phyloP scores from a whole-genome alignment of 2,329 filamentous ascomycete species.

The Diaporthe caulivora region DNA sequence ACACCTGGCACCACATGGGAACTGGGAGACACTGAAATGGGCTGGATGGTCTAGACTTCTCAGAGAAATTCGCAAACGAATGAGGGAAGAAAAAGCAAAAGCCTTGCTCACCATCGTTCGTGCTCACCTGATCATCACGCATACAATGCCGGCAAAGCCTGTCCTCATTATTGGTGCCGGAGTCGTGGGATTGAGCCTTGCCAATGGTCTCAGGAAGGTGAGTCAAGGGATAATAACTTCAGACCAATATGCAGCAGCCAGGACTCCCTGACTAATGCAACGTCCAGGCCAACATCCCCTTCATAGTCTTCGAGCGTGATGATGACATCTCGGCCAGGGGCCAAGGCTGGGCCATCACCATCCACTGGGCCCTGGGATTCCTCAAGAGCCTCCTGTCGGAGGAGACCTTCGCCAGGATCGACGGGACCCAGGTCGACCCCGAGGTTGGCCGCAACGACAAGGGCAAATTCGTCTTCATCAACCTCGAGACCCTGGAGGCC shows the following conservation, averaged over 20 bases:
- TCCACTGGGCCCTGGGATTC: slow-evolving; percentile 66
- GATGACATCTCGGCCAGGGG: slow-evolving; percentile 2
- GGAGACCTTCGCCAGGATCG: neutral
- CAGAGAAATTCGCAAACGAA: no score
- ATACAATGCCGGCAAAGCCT: slow-evolving; percentile 36
- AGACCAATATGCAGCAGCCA: neutral
- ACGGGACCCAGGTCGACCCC: slow-evolving; percentile 10
- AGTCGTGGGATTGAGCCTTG: slow-evolving; percentile 52
- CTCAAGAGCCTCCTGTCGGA: slow-evolving; percentile 16
- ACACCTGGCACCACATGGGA: neutral
- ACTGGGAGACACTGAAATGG: neutral
- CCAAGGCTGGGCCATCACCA: slow-evolving; percentile 70
- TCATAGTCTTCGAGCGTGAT: slow-evolving; percentile 9
- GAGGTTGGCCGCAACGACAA: slow-evolving; percentile 14
- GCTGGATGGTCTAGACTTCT: neutral
- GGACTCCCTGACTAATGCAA: neutral
- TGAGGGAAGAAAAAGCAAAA: neutral
- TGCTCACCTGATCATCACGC: neutral
- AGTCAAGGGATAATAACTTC: neutral
- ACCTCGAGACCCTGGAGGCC: slow-evolving; percentile 10
- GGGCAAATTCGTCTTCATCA: slow-evolving; percentile 25
- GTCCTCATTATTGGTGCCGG: slow-evolving; percentile 54
- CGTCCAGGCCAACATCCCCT: neutral
- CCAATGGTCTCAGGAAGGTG: slow-evolving; percentile 51
- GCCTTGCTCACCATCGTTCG: neutral